Base-by-base conservation (phyloP, 2,329 filamentous ascomycete genomes). In the Verticillium klebahnii region DNA sequence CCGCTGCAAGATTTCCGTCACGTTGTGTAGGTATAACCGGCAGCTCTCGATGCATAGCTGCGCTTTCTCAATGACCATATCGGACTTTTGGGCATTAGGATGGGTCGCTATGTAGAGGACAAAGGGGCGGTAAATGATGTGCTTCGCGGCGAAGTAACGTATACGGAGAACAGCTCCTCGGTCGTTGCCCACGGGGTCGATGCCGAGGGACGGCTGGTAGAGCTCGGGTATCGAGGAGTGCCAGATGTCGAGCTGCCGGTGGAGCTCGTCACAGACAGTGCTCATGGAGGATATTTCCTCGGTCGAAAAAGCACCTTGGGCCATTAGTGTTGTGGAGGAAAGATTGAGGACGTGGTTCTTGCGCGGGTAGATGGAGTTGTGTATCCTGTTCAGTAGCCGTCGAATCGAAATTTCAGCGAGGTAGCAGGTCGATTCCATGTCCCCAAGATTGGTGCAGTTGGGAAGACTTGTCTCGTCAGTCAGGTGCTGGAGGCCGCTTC, bases 71-170 rank as follows among this genome's bases (percentile, higher is more conserved):
- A 71, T 12, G 23, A 73, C 68, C 6, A 64, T 61, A 12, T 66
- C 62, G 0, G 71, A 61, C 2, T 67, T 60, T 6, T 57, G 58
- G 4, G 61, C 40, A 17, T 63, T 60, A 29, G 60, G 63, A 17
- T 69, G 63, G 1, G 64, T 68, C 9, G 68, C 67, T 19, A 72
- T 66, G 59, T 73, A 72, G 12, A 74, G 62, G 7, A 73, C 67
- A 60, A 74, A 74, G 1, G 70, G 72, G 1, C 72, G 65, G 54
- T 72, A 69, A 5, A 74, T 74, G 29, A 74, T 74, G 52, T 74
- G 71, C 6, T 69, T 58, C 2, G 72, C 68, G 11, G 72, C 71
- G 60, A 70, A 74, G 45, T 74, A 74, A 5, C 72, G 70, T 19
- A 72, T 73, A 1, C 71, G 63, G 29, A 74, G 62, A 6, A 73